Base-by-base conservation (phyloP, 1,284 basidiomycete genomes). In the Ceratobasidium sp. region DNA sequence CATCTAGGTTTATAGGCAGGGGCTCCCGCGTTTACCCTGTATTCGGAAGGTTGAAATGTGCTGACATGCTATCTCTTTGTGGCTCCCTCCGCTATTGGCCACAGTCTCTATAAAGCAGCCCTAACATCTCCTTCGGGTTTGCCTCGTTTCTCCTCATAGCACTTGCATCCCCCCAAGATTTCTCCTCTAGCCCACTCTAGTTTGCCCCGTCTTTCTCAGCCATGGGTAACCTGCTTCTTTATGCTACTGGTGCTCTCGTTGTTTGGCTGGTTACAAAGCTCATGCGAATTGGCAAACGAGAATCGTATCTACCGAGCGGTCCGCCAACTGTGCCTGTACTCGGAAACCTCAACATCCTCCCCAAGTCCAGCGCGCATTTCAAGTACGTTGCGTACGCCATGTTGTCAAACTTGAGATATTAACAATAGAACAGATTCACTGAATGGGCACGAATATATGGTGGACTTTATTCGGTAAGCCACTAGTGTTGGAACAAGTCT, bases 251-350 rank as follows among this genome's bases (percentile, higher is more conserved):
- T 41, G 28, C 57, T 13, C 13, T 64, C 5, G 3, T 64, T 18
- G 61, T 64, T 41, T 64, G 38, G 38, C n/a, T 47, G 5, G 21
- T 64, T 16, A 4, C 26, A 2, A 62, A 63, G 21, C 54, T 64
- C 47, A 41, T 61, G 18, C 46, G 63, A 11, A 49, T 74, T n/a
- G 73, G 64, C 7, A 21, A 62, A 44, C 73, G 80, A 61, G 77
- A 77, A 26, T 47, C 67, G 43, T 72, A 73, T 43, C 77, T 82
- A 21, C 81, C 81, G 28, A 78, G 79, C 26, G 81, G 80, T 0
- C 81, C 81, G 1, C 80, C 80, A 1, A 81, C 80, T 5, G 30
- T 75, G 4, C 80, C 80, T 0, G 35, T 81, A 13, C 73, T 82
- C 18, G 81, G 81, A 23, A 81, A 82, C 70, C 26, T 80, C 6